Evolutionary conservation across 768 basidiomycete species (phyloP), one percentile per base, ranked within the genome.

Genomic region (Hygrophorus russula): DNA sequence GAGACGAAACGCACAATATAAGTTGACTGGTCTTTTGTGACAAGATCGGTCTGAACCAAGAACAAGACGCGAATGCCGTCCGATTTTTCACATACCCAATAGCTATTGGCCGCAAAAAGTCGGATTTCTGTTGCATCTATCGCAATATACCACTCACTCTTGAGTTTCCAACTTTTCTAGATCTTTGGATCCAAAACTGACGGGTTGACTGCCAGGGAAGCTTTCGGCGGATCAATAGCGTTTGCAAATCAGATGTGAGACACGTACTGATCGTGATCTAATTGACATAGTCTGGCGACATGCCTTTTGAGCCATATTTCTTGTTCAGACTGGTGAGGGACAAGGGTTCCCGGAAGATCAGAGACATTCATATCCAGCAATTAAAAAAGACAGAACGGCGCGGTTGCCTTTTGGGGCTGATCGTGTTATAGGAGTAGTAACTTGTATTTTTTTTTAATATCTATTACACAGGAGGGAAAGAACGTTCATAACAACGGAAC

Each of bases 71-170:
- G 79, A 41, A 99, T 59, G 10, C 96, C 96, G 57, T 98, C 96
- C 10, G 90, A 94, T 68, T 98, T 98, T 68, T 99, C 96, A 65
- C 92, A 96, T 34, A 99, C 96, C 94, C 94, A 99, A 62, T 86
- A 99, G 58, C 93, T 97, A 57, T 30, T 37, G 19, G 27, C 37
- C 38, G 39, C 43, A 36, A 12, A 36, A 18, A 39, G 9, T 12
- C n/a, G 24, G 38, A 46, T 37, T 13, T 2, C 34, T 24, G 37
- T 37, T 1, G 47, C 5, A 37, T 38, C 33, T 28, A 38, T 34
- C 35, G 44, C 9, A 42, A 19, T 2, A 39, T 18, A 20, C 15
- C 5, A 67, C 76, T 49, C 60, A 93, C 92, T 98, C 90, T 67
- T 83, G 76, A 13, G 63, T 65, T 62, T 94, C 89, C 33, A 98